Evolutionary conservation across 2,329 filamentous ascomycete genomes (phyloP), one percentile per base, ranked within the genome.

Genomic region (Fusarium torreyae): DNA sequence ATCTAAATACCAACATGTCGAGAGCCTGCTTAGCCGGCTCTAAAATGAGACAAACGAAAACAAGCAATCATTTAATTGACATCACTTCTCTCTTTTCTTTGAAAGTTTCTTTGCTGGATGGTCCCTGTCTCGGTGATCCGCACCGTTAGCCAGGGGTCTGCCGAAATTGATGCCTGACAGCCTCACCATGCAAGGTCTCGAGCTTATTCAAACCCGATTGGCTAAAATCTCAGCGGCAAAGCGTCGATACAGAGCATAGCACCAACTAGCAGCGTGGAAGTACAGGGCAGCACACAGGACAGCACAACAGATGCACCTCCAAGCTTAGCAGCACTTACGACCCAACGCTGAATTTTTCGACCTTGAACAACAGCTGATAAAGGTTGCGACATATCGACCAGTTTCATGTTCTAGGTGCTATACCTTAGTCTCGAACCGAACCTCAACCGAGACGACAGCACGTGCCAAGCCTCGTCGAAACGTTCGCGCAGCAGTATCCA

Each of bases 101-200:
- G 40, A 34, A 26, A 58, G 22, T 7, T 24, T 24, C 22, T 4
- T 4, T 6, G 22, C 22, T 24, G 22, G 22, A 24, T 24, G 45
- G 45, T 42, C 48, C 48, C 46, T 54, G 48, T 24, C 38, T 45
- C 26, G 34, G 42, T 33, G 34, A 57, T 59, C 42, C 34, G 42
- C 14, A 39, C 24, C 51, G 39, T 65, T 66, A 57, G 46, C 63
- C 67, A 70, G 68, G 64, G 64, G 60, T 66, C 28, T 14, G 20
- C 33, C 20, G 51, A 60, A 72, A 61, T 75, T 75, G 73, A 75
- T 75, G 73, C 73, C 73, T 75, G 66, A 66, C 63, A 67, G 73
- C 73, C 73, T 75, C 61, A 75, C 36, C 46, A 34, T 34, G 14
- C 14, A 44, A 39, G 34, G 38, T 39, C 26, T 15, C 39, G 14